Base-by-base conservation (phyloP, 2,329 filamentous ascomycete species). In the Pseudogymnoascus verrucosus region DNA sequence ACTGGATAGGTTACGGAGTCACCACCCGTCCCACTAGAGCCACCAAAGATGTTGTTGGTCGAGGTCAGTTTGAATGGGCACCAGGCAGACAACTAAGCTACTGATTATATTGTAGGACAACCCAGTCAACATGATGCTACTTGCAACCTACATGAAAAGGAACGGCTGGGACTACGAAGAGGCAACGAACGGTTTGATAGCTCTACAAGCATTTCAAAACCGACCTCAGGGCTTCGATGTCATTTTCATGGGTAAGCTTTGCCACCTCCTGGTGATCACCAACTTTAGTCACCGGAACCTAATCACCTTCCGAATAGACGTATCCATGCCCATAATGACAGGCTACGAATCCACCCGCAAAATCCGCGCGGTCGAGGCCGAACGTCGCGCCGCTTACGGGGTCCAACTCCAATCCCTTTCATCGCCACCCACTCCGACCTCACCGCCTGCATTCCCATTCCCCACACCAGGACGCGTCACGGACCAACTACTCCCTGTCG, bases 321-420 rank as follows among this genome's bases (percentile, higher is more conserved):
- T 84, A 4, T 79, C 78, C 61, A 84, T 84, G 82, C 82, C 82
- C 0, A 73, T 83, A 5, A 80, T 84, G 73, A 76, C 82, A 63
- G 80, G 79, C 0, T 71, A 80, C 12, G 76, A 80, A 62, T 74
- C 78, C 0, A 82, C 80, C 11, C 74, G 75, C 5, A 73, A 72
- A 40, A 83, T 84, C 31, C 77, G 82, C 8, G 74, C 75, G 3
- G 73, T 79, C 14, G 81, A 84, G 68, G 84, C 26, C 39, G 60
- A 31, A 37, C 61, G 42, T 62, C 44, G 64, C 68, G 62, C 66
- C 61, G 39, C 68, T 65, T 57, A 68, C 69, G 65, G 62, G n/a
- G 61, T 62, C 26, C 39, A 66, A 61, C 62, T 67, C 62, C 47
- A 66, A 57, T 36, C 51, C 42, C 61, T 65, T 12, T 65, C 66